Evolutionary conservation across 768 basidiomycete genomes (phyloP).

Genomic region (Cystofilobasidium macerans): DNA sequence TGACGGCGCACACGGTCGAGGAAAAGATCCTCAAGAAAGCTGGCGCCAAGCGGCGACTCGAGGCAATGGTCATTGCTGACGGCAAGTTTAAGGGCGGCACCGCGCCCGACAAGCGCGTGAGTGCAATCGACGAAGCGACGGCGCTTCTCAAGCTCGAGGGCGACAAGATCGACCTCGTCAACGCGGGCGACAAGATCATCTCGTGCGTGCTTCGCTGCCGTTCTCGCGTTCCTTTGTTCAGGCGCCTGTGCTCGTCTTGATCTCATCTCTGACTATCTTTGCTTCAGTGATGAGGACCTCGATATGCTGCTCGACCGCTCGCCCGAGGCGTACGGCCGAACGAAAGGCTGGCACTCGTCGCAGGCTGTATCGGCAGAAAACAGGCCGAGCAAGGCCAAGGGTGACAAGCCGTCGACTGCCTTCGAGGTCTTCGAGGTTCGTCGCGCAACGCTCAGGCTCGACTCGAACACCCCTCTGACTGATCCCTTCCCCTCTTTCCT

Average conservation of each 20-base stretch:
- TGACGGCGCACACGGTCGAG: constrained; percentile 59
- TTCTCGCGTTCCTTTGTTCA: not conserved
- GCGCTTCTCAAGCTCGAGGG: constrained; percentile 69
- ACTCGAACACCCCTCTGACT: too few species aligned
- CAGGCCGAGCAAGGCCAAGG: not conserved
- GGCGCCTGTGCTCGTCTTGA: constrained; percentile 4
- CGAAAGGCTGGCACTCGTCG: constrained; percentile 35
- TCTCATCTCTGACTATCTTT: not conserved
- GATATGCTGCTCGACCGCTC: constrained; percentile 51
- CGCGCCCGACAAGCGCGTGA: constrained; percentile 18
- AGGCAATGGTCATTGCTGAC: constrained; percentile 89
- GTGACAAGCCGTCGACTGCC: constrained; percentile 3
- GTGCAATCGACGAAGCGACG: constrained; percentile 62
- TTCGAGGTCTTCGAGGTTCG: constrained; percentile 62
- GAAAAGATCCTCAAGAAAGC: constrained; percentile 78
- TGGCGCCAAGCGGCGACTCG: constrained; percentile 57
- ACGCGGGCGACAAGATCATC: constrained; percentile 61
- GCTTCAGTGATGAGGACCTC: constrained; percentile 59
- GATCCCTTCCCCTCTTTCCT: too few species aligned
- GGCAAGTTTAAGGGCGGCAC: constrained; percentile 31
- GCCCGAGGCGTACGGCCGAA: constrained; percentile 27
- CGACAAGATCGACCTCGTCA: constrained; percentile 79
- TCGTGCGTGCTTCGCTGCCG: not conserved
- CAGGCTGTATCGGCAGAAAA: constrained; percentile 39
- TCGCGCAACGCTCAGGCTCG: too few species aligned